These are phyloP conservation scores for Aspergillus affinis DNA, from an alignment of 495 filamentous ascomycete genomes.

Conservation along the genomic window DNA sequence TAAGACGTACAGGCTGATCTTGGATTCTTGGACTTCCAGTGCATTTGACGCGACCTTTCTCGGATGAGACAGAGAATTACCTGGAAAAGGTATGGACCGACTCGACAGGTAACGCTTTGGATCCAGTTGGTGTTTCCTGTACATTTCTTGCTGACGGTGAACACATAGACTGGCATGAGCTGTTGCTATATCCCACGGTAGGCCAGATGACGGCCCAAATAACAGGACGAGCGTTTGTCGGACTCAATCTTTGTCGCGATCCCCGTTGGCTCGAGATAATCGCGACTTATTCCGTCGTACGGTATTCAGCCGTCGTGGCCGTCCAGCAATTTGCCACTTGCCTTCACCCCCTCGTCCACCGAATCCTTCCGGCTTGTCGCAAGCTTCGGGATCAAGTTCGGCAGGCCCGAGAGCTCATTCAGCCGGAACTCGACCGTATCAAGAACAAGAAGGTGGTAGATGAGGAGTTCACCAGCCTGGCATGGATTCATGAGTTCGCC, in stretches of 20 bases:
- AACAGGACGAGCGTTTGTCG: not conserved
- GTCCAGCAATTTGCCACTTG: not conserved
- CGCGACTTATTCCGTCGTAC: not conserved
- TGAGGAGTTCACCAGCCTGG: constrained; percentile 1
- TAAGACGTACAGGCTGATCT: too few relatives aligned
- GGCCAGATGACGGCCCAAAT: too few relatives aligned
- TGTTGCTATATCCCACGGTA: too few relatives aligned
- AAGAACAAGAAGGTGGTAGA: not conserved
- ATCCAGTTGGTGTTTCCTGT: too few relatives aligned
- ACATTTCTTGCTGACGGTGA: too few relatives aligned
- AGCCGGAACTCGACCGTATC: constrained; percentile 18
- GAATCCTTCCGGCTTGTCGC: constrained; percentile 11
- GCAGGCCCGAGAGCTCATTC: constrained; percentile 8
- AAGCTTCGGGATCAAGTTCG: constrained; percentile 5
- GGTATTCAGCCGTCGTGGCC: not conserved
- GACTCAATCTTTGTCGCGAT: not conserved
- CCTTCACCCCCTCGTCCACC: constrained; percentile 6
- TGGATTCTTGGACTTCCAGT: too few relatives aligned
- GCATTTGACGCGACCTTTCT: too few relatives aligned
- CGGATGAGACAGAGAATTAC: too few relatives aligned
- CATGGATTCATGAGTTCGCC: not conserved
- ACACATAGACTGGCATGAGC: too few relatives aligned
- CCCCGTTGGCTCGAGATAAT: not conserved
- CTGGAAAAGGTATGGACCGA: too few relatives aligned
- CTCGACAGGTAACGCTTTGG: too few relatives aligned